phyloP scores from a whole-genome alignment of 2,329 filamentous ascomycete genomes.

The Diaporthe citri region DNA sequence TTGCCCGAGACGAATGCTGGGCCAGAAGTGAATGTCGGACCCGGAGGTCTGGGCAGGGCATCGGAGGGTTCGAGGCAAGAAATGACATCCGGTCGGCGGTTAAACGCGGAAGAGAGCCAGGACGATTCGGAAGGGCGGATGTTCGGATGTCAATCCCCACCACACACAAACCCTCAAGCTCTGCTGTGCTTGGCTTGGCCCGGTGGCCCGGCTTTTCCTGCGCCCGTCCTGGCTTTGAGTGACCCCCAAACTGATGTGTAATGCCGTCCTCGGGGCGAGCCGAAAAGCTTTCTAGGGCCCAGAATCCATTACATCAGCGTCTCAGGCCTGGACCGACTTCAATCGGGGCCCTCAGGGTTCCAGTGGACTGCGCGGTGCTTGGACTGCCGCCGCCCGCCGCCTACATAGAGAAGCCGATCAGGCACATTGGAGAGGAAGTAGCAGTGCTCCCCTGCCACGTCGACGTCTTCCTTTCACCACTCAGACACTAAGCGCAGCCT shows the following conservation, averaged over 20 bases:
- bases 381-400: not conserved
- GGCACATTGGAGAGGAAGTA: not conserved
- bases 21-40: not conserved
- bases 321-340: conserved; percentile 3
- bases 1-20: not conserved
- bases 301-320: conserved; percentile 13
- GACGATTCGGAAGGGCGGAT: conserved; percentile 49
- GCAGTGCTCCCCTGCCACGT: not conserved
- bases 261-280: conserved; percentile 25
- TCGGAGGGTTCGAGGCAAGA: not conserved
- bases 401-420: conserved; percentile 23
- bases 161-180: not conserved
- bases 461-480: not conserved
- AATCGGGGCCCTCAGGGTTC: too few species aligned
- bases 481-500: not conserved
- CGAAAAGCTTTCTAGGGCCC: conserved; percentile 7
- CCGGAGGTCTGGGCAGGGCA: not conserved
- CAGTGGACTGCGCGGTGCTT: not conserved
- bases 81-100: conserved; percentile 25
- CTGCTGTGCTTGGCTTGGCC: not conserved
- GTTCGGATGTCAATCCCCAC: conserved; percentile 29
- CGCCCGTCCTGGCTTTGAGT: not conserved
- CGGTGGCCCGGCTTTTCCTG: not conserved
- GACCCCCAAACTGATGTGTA: not conserved
- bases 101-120: conserved; percentile 41